Base-by-base conservation (phyloP, 331 rosid genomes). In the Malus hybrid region DNA sequence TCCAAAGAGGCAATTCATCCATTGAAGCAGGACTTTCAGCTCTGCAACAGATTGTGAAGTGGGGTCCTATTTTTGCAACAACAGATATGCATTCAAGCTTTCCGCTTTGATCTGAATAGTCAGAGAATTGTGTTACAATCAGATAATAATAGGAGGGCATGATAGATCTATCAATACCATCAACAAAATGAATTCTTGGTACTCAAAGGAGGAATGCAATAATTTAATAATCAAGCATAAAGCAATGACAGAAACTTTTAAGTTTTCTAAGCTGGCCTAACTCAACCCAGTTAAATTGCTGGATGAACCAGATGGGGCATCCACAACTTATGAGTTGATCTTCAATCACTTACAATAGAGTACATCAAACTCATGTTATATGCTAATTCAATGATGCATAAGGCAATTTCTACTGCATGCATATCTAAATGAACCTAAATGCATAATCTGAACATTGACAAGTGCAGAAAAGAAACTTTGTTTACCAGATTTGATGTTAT, bases 1-100 rank as follows among this genome's bases (percentile, higher is more conserved):
- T 90, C 96, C 96, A 88, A 67, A 92, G 87, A 71, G 97, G 93
- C 85, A 95, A 84, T 78, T 85, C 89, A 81, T 87, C 89, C 90
- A 92, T 86, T 36, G 99, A 92, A 74, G 93, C 96, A 36, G 99
- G 99, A 78, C 97, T 95, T 82, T 92, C 99, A 65, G 97, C 97
- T 83, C 91, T 88, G 85, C 99, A 90, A 87, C 97, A 89, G 80
- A 95, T 92, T 24, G 90, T 79, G 76, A 92, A 90, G 84, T 86
- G 91, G 44, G 89, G 86, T 73, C 93, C 96, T 79, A 95, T 85
- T 85, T 88, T 92, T 3, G 92, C 97, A 85, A 85, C 72, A 79
- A 92, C 93, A 54, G 93, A 92, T 71, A 83, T 72, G 82, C 99
- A 95, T 77, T 95, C 99, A 52, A 92, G 97, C 78, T 95, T 95